These are phyloP conservation scores for Circinella minor DNA, from an alignment of 371 early-diverging fungal species.

Conservation along the genomic window DNA sequence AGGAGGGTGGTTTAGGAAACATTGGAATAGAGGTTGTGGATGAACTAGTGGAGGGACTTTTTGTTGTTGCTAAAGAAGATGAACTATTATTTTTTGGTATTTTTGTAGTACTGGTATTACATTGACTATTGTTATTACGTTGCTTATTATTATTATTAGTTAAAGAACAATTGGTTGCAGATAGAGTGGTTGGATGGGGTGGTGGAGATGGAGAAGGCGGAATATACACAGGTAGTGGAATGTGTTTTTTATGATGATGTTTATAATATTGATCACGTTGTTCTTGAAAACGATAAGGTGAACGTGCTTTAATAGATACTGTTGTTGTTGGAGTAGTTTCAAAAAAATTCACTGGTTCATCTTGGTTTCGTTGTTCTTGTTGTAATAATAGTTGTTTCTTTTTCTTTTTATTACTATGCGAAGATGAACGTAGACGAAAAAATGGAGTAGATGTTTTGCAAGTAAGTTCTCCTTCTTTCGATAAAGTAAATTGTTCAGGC, in stretches of 20 bases:
- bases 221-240: conserved; percentile 27
- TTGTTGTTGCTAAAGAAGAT: neutral
- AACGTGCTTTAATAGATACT: neutral
- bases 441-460: conserved; percentile 6
- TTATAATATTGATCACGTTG: neutral
- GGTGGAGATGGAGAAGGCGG: conserved; percentile 6
- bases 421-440: neutral
- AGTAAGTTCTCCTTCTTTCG: conserved; percentile 4
- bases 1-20: conserved; percentile 12
- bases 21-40: neutral
- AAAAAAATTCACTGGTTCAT: neutral
- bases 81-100: neutral
- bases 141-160: too few species aligned
- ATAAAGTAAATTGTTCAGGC: conserved; percentile 20
- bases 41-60: neutral
- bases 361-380: too few species aligned
- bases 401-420: conserved; percentile 19
- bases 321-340: neutral
- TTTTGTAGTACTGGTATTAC: too few species aligned
- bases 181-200: neutral
- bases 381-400: conserved; percentile 4
- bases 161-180: neutral
- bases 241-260: conserved; percentile 19
- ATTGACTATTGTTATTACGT: too few species aligned
- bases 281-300: neutral